phyloP scores from a whole-genome alignment of 129 eudicot genomes.

The Pseudognaphalium luteoalbum region DNA sequence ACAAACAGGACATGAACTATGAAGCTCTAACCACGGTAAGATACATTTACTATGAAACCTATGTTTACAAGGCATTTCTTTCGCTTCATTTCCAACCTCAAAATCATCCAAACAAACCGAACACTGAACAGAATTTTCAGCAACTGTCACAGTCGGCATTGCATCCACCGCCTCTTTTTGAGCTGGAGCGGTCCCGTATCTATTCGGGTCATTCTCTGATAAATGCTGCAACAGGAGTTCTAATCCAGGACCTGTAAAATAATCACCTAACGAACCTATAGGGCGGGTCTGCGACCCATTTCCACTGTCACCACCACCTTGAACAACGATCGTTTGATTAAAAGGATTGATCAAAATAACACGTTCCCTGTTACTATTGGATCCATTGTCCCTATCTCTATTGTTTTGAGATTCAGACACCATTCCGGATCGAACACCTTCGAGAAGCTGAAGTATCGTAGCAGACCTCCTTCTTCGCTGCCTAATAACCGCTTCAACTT shows the following conservation, averaged over 20 bases:
- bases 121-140: conserved; percentile 55
- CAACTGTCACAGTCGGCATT: conserved; percentile 57
- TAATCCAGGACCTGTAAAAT: conserved; percentile 75
- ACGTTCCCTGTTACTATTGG: conserved; percentile 31
- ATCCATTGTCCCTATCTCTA: conserved; percentile 12
- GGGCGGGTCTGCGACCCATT: conserved; percentile 43
- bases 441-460: conserved; percentile 57
- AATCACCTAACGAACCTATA: conserved; percentile 73
- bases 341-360: conserved; percentile 74
- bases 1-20: conserved; percentile 90
- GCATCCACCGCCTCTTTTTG: conserved; percentile 72
- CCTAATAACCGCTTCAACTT: conserved; percentile 38
- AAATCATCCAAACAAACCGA: conserved; percentile 89
- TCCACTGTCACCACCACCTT: conserved; percentile 42
- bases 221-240: conserved; percentile 77
- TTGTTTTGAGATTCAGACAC: conserved; percentile 36
- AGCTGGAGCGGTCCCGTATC: conserved; percentile 88
- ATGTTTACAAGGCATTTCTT: conserved; percentile 88
- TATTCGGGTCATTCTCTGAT: conserved; percentile 79
- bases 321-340: conserved; percentile 69
- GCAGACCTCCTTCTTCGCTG: conserved; percentile 59
- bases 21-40: conserved; percentile 90
- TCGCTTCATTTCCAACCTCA: conserved; percentile 66
- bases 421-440: conserved; percentile 50
- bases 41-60: conserved; percentile 79